phyloP scores from a whole-genome alignment of 768 basidiomycete genomes.

The Tremella mesenterica region DNA sequence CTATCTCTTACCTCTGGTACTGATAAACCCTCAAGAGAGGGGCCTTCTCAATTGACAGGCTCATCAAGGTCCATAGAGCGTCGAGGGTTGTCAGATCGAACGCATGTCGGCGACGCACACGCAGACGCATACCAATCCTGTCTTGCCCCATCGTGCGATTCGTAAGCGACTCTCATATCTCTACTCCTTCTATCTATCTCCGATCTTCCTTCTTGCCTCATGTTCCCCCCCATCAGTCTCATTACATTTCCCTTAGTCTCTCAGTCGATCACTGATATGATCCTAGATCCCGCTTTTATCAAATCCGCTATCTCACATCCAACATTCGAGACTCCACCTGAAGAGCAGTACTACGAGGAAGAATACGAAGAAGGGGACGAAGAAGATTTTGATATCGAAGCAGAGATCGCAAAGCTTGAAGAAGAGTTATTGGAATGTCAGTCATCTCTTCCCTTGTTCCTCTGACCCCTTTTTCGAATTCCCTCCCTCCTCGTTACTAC shows the following conservation, averaged over 20 bases:
- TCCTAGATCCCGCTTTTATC: not conserved
- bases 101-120: not conserved
- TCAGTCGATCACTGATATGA: not conserved
- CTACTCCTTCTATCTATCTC: no score
- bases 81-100: no score
- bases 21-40: no score
- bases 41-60: no score
- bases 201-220: not conserved
- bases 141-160: not conserved
- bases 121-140: no score
- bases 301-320: conserved; percentile 5
- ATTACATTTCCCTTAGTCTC: not conserved
- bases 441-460: conserved; percentile 1
- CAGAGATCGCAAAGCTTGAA: conserved; percentile 21
- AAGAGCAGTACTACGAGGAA: conserved; percentile 23
- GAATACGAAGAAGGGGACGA: conserved; percentile 33
- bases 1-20: no score
- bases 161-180: conserved; percentile 9
- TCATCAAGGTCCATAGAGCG: no score
- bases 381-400: conserved; percentile 23
- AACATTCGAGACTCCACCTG: conserved; percentile 13
- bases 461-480: not conserved
- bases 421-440: conserved; percentile 12
- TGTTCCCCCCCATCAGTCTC: not conserved
- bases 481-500: not conserved